Base-by-base conservation (phyloP, 2,329 filamentous ascomycete species). In the Colletotrichum tofieldiae region DNA sequence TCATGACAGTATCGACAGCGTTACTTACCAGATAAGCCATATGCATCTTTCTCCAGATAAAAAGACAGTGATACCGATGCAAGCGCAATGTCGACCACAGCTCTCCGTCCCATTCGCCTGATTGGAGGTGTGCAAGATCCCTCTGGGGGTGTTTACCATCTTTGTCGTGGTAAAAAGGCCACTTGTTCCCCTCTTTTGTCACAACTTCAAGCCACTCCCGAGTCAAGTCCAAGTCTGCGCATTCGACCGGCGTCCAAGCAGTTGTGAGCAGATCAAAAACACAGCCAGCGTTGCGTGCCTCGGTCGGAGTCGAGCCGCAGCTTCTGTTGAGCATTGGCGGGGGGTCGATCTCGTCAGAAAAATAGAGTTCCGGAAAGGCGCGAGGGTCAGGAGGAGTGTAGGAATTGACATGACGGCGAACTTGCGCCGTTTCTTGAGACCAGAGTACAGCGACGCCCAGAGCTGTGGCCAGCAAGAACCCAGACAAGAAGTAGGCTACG, bases 221-320 rank as follows among this genome's bases (percentile, higher is more conserved):
- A 18, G 49, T 52, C 49, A 52, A 12, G 5, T 52, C 49, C 11
- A 52, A 18, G 12, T 52, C 49, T 23, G 49, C 49, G 29, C 49
- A 52, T n/a, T 52, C 49, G 29, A n/a, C 23, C 5, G 49, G 23
- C 5, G 49, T 52, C 49, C 49, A 52, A n/a, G 49, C 49, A 18
- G 49, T 52, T 12, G 49, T 52, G 49, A 52, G 49, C 11, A 52
- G 49, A 18, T 52, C 49, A 18, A 52, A 52, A n/a, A 52, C 49
- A n/a, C 49, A 52, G 23, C 49, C 49, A 3, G 49, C 23, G 26
- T 18, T 32, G 9, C 49, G 49, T n/a, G 49, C 49, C 26, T 52
- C 49, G 23, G 29, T 11, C 6, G 49, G 49, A 1, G 49, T 52
- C 49, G 49, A 52, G 11, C 49, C 49, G 23, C 49, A 52, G 23